Evolutionary conservation across 140 eudicot species (phyloP), one percentile per base, ranked within the genome.

Genomic region (Bidens hawaiensis): DNA sequence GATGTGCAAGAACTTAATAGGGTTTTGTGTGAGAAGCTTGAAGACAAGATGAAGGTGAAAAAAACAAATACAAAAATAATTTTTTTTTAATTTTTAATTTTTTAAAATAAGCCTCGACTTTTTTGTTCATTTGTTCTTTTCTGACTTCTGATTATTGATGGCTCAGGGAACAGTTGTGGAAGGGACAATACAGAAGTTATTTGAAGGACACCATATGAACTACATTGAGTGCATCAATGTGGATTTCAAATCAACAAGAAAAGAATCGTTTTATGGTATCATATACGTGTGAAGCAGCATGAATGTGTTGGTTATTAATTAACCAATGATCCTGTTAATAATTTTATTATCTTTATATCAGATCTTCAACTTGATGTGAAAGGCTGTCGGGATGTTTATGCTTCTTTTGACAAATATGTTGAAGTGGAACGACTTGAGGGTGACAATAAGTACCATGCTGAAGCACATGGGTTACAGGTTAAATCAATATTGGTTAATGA

Each of bases 21-120:
- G 69, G 99, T 91, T 30, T 70, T 91, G 63, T 80, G 89, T 75
- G 99, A 91, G 66, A 91, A 91, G 74, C 96, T 91, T 72, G 99
- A 91, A 81, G 99, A 91, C 65, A 91, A 91, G 78, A 91, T 91
- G 99, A 91, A 91, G 96, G 99, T 91, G 55, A n/a, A n/a, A n/a
- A n/a, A n/a, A n/a, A n/a, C n/a, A n/a, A n/a, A n/a, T n/a, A n/a
- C n/a, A n/a, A n/a, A n/a, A n/a, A n/a, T n/a, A n/a, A n/a, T n/a
- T n/a, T n/a, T n/a, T n/a, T n/a, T n/a, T n/a, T n/a, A n/a, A n/a
- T n/a, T n/a, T n/a, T n/a, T n/a, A n/a, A n/a, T n/a, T n/a, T n/a
- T n/a, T n/a, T n/a, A n/a, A n/a, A n/a, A n/a, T n/a, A 21, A 25
- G 33, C 60, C 23, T 11, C n/a, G 24, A 62, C 7, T 41, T 25